A percentile compares a stretch with the other conserved stretches of the same genome.
phyloP scores from a whole-genome alignment of 1,284 basidiomycete species.

The Papiliotrema fonsecae region DNA sequence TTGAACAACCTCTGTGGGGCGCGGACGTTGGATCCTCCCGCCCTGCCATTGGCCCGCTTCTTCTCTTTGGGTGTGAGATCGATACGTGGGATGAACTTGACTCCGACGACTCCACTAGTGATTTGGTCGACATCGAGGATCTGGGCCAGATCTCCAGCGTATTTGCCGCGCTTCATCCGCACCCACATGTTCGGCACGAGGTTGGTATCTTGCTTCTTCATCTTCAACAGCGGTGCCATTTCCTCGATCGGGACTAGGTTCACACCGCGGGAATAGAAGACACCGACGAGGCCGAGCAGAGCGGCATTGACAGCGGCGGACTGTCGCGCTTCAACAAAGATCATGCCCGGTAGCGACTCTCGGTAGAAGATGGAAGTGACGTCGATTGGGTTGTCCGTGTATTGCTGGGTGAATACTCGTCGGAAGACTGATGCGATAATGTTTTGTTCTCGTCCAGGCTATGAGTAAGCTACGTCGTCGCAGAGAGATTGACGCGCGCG shows the following conservation, averaged over 20 bases:
- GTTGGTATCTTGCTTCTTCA: constrained; percentile 87
- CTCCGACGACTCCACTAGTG: constrained; percentile 63
- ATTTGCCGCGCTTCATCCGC: constrained; percentile 87
- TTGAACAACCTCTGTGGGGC: constrained; percentile 93
- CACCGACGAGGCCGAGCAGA: constrained; percentile 83
- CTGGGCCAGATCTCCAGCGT: constrained; percentile 91
- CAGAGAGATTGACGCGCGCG: background rate
- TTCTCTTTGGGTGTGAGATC: constrained; percentile 89
- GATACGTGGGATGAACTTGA: constrained; percentile 94
- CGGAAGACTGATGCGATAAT: constrained; percentile 92
- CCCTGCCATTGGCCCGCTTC: constrained; percentile 51
- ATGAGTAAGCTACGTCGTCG: constrained; percentile 3
- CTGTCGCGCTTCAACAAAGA: constrained; percentile 91
- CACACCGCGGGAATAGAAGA: constrained; percentile 72
- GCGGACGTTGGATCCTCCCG: constrained; percentile 47
- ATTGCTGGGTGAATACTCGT: constrained; percentile 59
- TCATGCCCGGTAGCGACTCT: constrained; percentile 88
- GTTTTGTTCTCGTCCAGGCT: constrained; percentile 88
- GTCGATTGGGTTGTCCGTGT: constrained; percentile 62
- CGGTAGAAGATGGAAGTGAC: constrained; percentile 93
- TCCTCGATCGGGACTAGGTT: constrained; percentile 93
- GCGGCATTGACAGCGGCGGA: constrained; percentile 82
- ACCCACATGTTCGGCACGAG: constrained; percentile 90
- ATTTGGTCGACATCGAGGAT: constrained; percentile 93
- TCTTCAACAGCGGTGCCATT: constrained; percentile 93